These are phyloP conservation scores for Thalassiosira ordinaria DNA, from an alignment of 352 stramenopile genomes.

Conservation along the genomic window DNA sequence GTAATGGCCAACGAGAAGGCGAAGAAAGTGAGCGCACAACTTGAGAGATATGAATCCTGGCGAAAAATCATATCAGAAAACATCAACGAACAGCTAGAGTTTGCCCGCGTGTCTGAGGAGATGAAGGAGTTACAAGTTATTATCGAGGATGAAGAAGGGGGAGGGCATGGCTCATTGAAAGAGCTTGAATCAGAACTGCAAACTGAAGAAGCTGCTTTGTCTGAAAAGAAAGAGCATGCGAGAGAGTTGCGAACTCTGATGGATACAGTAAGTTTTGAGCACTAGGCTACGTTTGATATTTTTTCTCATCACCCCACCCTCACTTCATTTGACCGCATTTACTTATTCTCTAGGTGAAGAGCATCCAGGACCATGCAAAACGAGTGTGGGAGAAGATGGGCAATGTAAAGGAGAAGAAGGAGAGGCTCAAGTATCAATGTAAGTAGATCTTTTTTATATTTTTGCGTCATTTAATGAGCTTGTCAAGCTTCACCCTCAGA, in stretches of 20 bases:
- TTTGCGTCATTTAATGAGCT: no score
- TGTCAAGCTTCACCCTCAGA: no score
- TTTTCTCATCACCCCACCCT: not conserved
- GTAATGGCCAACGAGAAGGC: constrained; percentile 25
- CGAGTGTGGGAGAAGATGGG: constrained; percentile 64
- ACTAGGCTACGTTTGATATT: constrained; percentile 5
- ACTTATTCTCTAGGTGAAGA: constrained; percentile 27
- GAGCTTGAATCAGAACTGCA: constrained; percentile 56
- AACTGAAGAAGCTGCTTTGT: constrained; percentile 29
- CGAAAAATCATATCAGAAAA: constrained; percentile 57
- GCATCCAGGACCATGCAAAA: constrained; percentile 49
- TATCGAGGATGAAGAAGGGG: constrained; percentile 37
- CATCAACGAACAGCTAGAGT: constrained; percentile 64
- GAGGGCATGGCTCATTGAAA: constrained; percentile 41
- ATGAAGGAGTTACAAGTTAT: constrained; percentile 57
- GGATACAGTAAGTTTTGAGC: constrained; percentile 26
- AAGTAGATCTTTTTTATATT: no score
- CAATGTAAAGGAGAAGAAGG: constrained; percentile 73
- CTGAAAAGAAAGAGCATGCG: constrained; percentile 35
- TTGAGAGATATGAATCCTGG: constrained; percentile 63
- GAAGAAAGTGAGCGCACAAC: constrained; percentile 24
- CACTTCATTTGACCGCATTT: not conserved
- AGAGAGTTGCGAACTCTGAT: constrained; percentile 46
- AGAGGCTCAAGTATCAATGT: constrained; percentile 56
- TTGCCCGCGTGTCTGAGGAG: constrained; percentile 60